Evolutionary conservation across 345 rosid genomes (phyloP).

Genomic region (Stellera chamaejasme): DNA sequence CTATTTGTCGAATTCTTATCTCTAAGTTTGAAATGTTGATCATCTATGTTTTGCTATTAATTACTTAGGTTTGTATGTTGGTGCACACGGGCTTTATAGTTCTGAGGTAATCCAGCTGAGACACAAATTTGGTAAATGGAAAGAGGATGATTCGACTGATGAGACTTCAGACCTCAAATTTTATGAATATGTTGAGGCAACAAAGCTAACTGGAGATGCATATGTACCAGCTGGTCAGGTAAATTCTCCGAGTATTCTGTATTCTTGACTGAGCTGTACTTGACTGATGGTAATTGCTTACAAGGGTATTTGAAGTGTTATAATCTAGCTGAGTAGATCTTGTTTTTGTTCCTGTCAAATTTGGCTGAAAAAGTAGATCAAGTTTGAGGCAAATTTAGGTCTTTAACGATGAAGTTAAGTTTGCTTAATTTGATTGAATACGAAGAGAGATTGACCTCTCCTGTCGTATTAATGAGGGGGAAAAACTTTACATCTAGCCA

Average conservation of each 20-base stretch:
- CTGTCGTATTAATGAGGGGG: too few species aligned
- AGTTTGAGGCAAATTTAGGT: too few species aligned
- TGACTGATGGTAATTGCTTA: background rate
- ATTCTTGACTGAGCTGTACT: background rate
- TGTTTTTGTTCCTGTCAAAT: too few species aligned
- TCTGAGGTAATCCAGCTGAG: slow-evolving; percentile 84
- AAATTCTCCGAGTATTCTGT: slow-evolving; percentile 9
- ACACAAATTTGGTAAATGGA: slow-evolving; percentile 88
- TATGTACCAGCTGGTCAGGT: slow-evolving; percentile 98
- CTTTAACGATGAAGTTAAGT: too few species aligned
- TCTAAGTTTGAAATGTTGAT: slow-evolving; percentile 1
- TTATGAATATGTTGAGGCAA: slow-evolving; percentile 92
- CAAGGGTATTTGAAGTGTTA: too few species aligned
- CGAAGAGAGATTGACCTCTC: too few species aligned
- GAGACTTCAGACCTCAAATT: slow-evolving; percentile 58
- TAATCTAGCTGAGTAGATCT: too few species aligned
- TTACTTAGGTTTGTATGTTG: slow-evolving; percentile 70
- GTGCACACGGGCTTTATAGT: slow-evolving; percentile 72
- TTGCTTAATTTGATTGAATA: too few species aligned
- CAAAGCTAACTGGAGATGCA: slow-evolving; percentile 85
- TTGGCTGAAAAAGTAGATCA: too few species aligned
- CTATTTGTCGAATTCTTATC: slow-evolving; percentile 2
- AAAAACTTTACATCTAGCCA: too few species aligned
- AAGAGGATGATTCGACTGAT: slow-evolving; percentile 45
- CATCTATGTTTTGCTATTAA: background rate